Base-by-base conservation (phyloP, 2,329 filamentous ascomycete genomes). In the Graphium sp. region DNA sequence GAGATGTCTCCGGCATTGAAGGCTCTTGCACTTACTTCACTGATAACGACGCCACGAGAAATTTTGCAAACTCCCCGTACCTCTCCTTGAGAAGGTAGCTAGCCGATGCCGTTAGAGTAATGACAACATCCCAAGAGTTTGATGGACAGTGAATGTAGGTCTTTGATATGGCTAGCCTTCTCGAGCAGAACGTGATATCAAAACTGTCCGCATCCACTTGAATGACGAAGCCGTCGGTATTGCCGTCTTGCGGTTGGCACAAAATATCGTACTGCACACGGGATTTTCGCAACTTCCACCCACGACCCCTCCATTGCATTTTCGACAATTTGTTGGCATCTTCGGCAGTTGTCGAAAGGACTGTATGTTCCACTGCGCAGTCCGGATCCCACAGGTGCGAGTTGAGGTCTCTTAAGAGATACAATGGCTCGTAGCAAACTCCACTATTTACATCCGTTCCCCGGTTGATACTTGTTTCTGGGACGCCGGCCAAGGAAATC, bases 101-200 rank as follows among this genome's bases (percentile, higher is more conserved):
- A 22, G 28, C 30, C 4, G 30, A 26, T 18, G 10, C 21, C 16
- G 15, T 9, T n/a, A 32, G 22, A 18, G 11, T 15, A 22, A 22
- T 17, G 12, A 46, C 41, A 17, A 51, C 32, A 26, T 50, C 48
- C 48, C 48, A 52, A 1, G 47, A 41, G 7, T 41, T 37, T 5
- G 32, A 34, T 5, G 41, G 32, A 18, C 48, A 52, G 17, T 51
- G 48, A 3, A 52, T 25, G 19, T 39, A 41, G 3, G 44, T 28
- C 30, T 4, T 17, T 17, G 36, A 38, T 3, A 46, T 10, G 10
- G 46, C 41, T 9, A 38, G 26, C 5, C 10, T 19, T 16, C 27
- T 18, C 39, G 36, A 17, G 35, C 34, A 20, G 40, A 48, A 10
- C 26, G 26, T 29, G 42, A 37, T 2, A 29, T 17, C 14, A 44